Evolutionary conservation across 2,329 filamentous ascomycete species (phyloP), one percentile per base, ranked within the genome.

Genomic region (Microsporum audouinii): DNA sequence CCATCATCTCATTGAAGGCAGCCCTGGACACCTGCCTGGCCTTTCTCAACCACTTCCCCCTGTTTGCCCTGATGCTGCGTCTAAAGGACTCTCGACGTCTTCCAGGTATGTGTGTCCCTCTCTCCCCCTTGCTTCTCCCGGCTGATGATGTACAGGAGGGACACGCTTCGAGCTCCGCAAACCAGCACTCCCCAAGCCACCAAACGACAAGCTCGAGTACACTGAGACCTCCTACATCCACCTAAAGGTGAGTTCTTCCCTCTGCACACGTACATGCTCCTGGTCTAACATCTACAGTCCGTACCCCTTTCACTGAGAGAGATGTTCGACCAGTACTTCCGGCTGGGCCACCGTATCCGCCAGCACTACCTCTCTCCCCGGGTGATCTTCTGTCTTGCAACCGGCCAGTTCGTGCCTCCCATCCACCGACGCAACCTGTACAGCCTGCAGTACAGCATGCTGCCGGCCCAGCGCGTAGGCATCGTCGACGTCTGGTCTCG

Each of bases 301-400:
- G 88, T 96, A 5, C 92, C 94, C 1, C 83, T 99, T 5, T 86
- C 89, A 2, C 88, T 97, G 66, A 83, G 86, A n/a, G 89, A 88
- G 68, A 97, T 97, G 84, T 97, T 99, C 74, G 84, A 95, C 63
- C 91, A 97, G 70, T 99, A 99, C 76, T 96, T 95, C 71, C 91
- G 96, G 72, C 89, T 99, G 69, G 91, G 88, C 33, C 85, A 89
- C 65, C 89, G 94, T 56, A 89, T 99, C 64, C 87, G 90, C 61
- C 96, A 95, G 72, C 94, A 99, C 76, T 99, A 99, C 72, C 81
- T 97, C 49, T 92, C 91, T 0, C 90, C 90, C 0, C 84, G 86
- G 12, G 95, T 99, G 23, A 83, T 97, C 56, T 80, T 96, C 43
- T 94, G 90, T 68, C 85, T 99, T 1, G 79, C 91, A 29, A 95